Evolutionary conservation across 2,329 filamentous ascomycete species (phyloP), one percentile per base, ranked within the genome.

Genomic region (Apiospora kogelbergensis): DNA sequence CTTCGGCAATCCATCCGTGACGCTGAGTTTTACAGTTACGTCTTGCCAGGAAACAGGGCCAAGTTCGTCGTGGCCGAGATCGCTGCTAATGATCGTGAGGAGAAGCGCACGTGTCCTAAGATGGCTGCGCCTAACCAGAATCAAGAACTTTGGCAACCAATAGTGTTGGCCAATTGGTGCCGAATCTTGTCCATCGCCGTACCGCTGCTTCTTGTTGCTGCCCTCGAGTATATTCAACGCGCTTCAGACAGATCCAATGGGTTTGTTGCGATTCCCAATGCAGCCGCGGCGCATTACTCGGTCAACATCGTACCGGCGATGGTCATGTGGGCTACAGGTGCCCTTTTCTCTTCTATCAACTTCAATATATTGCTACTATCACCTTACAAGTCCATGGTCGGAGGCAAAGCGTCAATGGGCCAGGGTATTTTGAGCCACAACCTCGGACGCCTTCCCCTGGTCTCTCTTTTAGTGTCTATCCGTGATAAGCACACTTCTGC

Each of bases 181-280:
- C 63, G 46, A 15, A 7, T 44, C 1, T 9, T 48, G 24, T 64
- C 68, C 9, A 53, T 69, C 10, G 6, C 53, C 6, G 4, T 67
- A n/a, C 65, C 68, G 4, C n/a, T 69, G 0, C 37, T 42, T 1
- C 15, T 67, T 15, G 64, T 69, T n/a, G 68, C 63, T 7, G 24
- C 17, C 11, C 53, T 69, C 10, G 68, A 69, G 45, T 64, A 42
- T 13, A 53, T 69, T 10, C 68, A 69, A 41, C 37, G 65, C 4
- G 13, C 48, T 1, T 69, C 68, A 6, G 48, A 69, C 41, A 15
- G 24, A 9, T 37, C 37, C 11, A 33, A 22, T 20, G 68, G 68
- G 1, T 63, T 69, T 20, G 20, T 48, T 6, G 24, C 48, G 0
- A 42, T 41, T 6, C 15, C 10, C 4, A 13, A 30, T 30, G 41